Evolutionary conservation across 2,329 filamentous ascomycete species (phyloP), one percentile per base, ranked within the genome.

Genomic region (Cryoendolithus antarcticus): DNA sequence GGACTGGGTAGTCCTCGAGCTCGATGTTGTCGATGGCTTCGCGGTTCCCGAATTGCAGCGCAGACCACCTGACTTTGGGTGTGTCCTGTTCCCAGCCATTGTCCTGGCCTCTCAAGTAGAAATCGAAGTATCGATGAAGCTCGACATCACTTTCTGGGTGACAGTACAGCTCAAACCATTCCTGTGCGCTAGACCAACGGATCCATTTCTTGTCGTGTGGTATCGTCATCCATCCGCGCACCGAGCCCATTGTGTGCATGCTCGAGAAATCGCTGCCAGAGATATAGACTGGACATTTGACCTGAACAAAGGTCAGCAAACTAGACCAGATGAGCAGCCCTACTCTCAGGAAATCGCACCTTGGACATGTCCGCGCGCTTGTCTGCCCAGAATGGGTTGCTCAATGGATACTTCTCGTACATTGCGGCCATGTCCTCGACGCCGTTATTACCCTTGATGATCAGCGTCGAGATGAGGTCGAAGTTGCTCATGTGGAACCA

Each of bases 11-110:
- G 32, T 49, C 45, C 2, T 42, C 3, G 30, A 35, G 53, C 36
- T 66, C 62, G 36, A 51, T 45, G 35, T 50, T 44, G 34, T 62
- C 42, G 48, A 58, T 50, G 6, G 57, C 42, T n/a, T 53, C 44
- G 35, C 35, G 49, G 43, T 56, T 52, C 6, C 59, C 59, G 33
- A 62, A 65, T 34, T 54, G 53, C 21, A 70, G 49, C 4, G 45
- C 40, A 2, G 65, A 58, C 54, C 58, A 64, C 4, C 67, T 59
- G 1, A 71, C 63, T 24, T 54, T 55, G 1, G 67, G 64, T 0
- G 66, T 71, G 32, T 60, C 55, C 42, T 69, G 63, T 41, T 67
- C 64, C 64, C 65, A 71, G 10, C 50, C 62, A 38, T 71, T 72
- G 1, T 64, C 42, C 1, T 55, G 51, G 0, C 54, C 61, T 27